These are phyloP conservation scores for Mucor indicus DNA, from an alignment of 371 early-diverging fungal species.

Conservation along the genomic window DNA sequence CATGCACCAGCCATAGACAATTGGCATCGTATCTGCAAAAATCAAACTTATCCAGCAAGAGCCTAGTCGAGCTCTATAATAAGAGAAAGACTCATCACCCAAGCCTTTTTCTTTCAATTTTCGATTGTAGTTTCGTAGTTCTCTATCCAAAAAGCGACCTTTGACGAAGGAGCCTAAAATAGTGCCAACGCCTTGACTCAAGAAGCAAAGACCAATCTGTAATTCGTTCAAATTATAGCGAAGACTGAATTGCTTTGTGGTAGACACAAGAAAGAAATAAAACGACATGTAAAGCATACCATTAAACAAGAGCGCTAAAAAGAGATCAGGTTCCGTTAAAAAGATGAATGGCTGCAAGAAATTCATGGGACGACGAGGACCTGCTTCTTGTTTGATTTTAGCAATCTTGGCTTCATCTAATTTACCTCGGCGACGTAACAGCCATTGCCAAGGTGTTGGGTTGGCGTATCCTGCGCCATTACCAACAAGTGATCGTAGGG, in stretches of 20 bases:
- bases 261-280: slow-evolving; percentile 19
- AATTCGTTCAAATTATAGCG: slow-evolving; percentile 23
- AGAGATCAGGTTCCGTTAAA: slow-evolving; percentile 13
- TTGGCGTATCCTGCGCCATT: slow-evolving; percentile 40
- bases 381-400: not conserved
- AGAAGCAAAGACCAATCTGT: slow-evolving; percentile 33
- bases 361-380: slow-evolving; percentile 1
- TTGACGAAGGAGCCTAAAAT: slow-evolving; percentile 20
- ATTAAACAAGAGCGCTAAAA: not conserved
- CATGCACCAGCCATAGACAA: slow-evolving; percentile 32
- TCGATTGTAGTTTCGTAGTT: slow-evolving; percentile 14
- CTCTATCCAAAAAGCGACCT: slow-evolving; percentile 29
- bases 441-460: slow-evolving; percentile 31
- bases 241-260: slow-evolving; percentile 20
- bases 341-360: slow-evolving; percentile 17
- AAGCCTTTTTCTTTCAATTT: not conserved
- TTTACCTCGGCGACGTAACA: slow-evolving; percentile 5
- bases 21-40: slow-evolving; percentile 9
- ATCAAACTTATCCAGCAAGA: slow-evolving; percentile 17
- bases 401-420: slow-evolving; percentile 9
- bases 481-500: slow-evolving; percentile 49
- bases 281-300: slow-evolving; percentile 1
- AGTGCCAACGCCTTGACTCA: slow-evolving; percentile 26
- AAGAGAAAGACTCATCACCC: slow-evolving; percentile 23
- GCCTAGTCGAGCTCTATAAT: slow-evolving; percentile 24